Percentiles rank a stretch among this genome's conserved stretches.
These are phyloP conservation scores for Dactylella cylindrospora DNA, from an alignment of 2,329 filamentous ascomycete genomes.

Conservation along the genomic window DNA sequence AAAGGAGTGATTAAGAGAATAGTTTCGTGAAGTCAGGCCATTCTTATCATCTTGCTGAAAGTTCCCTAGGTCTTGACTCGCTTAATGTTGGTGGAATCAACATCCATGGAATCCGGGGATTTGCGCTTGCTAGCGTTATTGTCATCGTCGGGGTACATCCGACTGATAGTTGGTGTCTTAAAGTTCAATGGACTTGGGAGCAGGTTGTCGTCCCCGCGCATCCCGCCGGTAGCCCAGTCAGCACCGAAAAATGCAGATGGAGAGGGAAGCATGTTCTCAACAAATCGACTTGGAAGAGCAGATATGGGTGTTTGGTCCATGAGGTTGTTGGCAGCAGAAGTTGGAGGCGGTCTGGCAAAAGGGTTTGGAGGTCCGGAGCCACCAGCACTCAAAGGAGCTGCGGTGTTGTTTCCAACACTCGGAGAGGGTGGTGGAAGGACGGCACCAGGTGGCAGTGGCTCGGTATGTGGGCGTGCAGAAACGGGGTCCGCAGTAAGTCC, in stretches of 20 bases:
- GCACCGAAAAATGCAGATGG: slow-evolving; percentile 83
- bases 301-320: slow-evolving; percentile 79
- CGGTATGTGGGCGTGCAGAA: slow-evolving; percentile 56
- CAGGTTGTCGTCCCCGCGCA: slow-evolving; percentile 71
- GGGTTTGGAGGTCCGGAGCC: slow-evolving; percentile 92
- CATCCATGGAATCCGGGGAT: slow-evolving; percentile 35
- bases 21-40: not conserved
- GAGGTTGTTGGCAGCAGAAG: slow-evolving; percentile 60
- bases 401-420: slow-evolving; percentile 61
- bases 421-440: slow-evolving; percentile 92
- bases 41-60: too few species aligned
- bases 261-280: slow-evolving; percentile 83
- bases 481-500: slow-evolving; percentile 60
- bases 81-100: slow-evolving; percentile 31
- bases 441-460: slow-evolving; percentile 57
- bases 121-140: slow-evolving; percentile 30
- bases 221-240: slow-evolving; percentile 73
- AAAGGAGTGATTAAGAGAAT: not conserved
- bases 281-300: slow-evolving; percentile 85
- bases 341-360: slow-evolving; percentile 79
- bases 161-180: slow-evolving; percentile 67
- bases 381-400: slow-evolving; percentile 81
- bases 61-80: slow-evolving; percentile 35
- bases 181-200: slow-evolving; percentile 91
- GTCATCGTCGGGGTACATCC: slow-evolving; percentile 39